Evolutionary conservation across 257 asterid genomes (phyloP).

Genomic region (Capsicum baccatum): DNA sequence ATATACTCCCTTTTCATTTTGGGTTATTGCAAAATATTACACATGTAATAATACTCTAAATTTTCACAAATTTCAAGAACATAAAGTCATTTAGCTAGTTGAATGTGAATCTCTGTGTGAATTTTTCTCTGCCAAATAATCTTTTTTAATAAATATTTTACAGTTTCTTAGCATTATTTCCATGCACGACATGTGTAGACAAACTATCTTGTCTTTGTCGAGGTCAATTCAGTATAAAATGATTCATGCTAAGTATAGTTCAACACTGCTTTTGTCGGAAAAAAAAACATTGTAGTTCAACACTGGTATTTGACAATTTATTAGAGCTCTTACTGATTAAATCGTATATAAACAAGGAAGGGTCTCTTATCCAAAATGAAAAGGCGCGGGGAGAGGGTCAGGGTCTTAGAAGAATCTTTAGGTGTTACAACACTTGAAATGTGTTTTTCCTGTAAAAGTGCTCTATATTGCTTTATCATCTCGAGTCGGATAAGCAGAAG

Average conservation of each 20-base stretch:
- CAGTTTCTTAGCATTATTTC: not conserved
- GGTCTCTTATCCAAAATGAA: not conserved
- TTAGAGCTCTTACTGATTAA: not conserved
- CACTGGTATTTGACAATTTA: not conserved
- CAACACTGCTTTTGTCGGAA: not conserved
- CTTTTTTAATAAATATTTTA: not conserved
- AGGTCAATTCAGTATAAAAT: not conserved
- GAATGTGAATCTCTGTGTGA: not conserved
- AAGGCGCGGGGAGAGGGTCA: not conserved
- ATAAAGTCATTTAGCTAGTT: not conserved
- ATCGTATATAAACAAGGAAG: not conserved
- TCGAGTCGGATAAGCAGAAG: not conserved
- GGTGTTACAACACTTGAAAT: not conserved
- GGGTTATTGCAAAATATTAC: not conserved
- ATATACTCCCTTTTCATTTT: not conserved
- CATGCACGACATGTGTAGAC: not conserved
- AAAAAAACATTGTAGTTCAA: not conserved
- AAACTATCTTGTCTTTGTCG: not conserved
- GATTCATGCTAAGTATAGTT: not conserved
- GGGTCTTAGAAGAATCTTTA: not conserved
- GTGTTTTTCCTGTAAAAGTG: constrained; percentile 19
- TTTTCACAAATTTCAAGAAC: not conserved
- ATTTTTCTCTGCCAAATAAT: not conserved
- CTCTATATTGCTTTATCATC: not conserved
- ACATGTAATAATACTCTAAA: not conserved